A percentile compares a stretch with the other conserved stretches of the same genome.
Evolutionary conservation across 345 rosid genomes (phyloP).

Genomic region (Adansonia digitata): DNA sequence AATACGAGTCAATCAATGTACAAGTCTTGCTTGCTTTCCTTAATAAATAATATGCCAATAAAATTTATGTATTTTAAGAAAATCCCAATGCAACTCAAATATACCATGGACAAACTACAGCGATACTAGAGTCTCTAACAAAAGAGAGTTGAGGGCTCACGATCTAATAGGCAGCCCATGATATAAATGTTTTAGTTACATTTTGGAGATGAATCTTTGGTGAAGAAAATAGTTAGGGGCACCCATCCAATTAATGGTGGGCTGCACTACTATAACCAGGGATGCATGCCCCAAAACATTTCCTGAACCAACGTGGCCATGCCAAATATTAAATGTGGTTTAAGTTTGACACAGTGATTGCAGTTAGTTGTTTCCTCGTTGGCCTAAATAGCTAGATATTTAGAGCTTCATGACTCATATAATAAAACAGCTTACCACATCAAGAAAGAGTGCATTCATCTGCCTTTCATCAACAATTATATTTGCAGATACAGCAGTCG

Average conservation of each 20-base stretch:
- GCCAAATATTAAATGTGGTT: neutral
- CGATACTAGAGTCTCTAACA: too few species aligned
- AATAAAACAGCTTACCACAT: slow-evolving; percentile 55
- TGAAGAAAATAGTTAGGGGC: neutral
- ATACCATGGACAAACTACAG: too few species aligned
- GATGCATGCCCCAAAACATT: neutral
- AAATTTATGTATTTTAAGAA: neutral
- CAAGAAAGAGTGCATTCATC: slow-evolving; percentile 96
- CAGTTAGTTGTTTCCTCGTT: neutral
- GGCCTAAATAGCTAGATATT: neutral
- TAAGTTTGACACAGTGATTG: neutral
- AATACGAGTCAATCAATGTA: neutral
- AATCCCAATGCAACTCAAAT: neutral
- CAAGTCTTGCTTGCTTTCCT: neutral
- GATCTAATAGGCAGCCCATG: neutral
- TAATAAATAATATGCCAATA: neutral
- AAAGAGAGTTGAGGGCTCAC: neutral
- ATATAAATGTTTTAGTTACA: neutral
- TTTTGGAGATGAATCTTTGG: neutral
- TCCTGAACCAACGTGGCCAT: neutral
- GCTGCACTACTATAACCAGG: neutral
- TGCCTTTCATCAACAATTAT: slow-evolving; percentile 83
- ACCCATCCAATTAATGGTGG: neutral
- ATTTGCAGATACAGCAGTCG: slow-evolving; percentile 88
- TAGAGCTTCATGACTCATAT: neutral